A percentile compares a stretch with the other conserved stretches of the same genome.
These are phyloP conservation scores for Ascochyta rabiei DNA, from an alignment of 2,329 filamentous ascomycete genomes.

Conservation along the genomic window DNA sequence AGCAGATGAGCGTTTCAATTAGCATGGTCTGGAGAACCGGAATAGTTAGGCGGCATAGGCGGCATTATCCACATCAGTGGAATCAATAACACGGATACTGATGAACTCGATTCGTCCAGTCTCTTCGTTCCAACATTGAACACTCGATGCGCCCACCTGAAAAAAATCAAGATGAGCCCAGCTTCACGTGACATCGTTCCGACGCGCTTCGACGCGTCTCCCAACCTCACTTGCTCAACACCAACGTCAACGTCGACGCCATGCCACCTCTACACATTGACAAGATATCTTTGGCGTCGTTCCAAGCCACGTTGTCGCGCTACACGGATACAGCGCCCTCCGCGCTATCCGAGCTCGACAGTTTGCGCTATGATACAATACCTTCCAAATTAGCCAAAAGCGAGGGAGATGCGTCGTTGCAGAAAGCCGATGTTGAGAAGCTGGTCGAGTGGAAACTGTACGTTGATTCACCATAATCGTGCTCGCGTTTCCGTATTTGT, in stretches of 20 bases:
- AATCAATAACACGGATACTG: too few relatives aligned
- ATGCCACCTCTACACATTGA: slow-evolving; percentile 19
- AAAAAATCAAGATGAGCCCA: neutral
- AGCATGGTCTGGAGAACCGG: neutral
- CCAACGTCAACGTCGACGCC: neutral
- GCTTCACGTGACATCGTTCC: neutral
- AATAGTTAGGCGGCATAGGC: neutral
- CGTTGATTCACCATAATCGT: neutral
- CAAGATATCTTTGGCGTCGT: slow-evolving; percentile 24
- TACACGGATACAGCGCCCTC: slow-evolving; percentile 36
- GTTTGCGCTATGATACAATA: slow-evolving; percentile 38
- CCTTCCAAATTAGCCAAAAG: slow-evolving; percentile 29
- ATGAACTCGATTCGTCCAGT: neutral
- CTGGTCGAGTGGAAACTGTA: slow-evolving; percentile 52
- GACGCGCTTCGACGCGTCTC: slow-evolving; percentile 3
- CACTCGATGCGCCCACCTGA: neutral
- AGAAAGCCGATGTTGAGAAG: slow-evolving; percentile 38
- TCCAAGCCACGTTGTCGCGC: slow-evolving; percentile 30
- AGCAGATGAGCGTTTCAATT: neutral
- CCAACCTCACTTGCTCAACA: neutral
- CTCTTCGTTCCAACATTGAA: neutral
- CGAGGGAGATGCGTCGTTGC: slow-evolving; percentile 21
- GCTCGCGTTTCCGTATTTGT: too few relatives aligned
- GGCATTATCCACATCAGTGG: neutral
- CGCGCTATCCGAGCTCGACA: slow-evolving; percentile 40